Conservation (phyloP, 176 grass and related monocot genomes). For the Phoenix dactylifera region DNA sequence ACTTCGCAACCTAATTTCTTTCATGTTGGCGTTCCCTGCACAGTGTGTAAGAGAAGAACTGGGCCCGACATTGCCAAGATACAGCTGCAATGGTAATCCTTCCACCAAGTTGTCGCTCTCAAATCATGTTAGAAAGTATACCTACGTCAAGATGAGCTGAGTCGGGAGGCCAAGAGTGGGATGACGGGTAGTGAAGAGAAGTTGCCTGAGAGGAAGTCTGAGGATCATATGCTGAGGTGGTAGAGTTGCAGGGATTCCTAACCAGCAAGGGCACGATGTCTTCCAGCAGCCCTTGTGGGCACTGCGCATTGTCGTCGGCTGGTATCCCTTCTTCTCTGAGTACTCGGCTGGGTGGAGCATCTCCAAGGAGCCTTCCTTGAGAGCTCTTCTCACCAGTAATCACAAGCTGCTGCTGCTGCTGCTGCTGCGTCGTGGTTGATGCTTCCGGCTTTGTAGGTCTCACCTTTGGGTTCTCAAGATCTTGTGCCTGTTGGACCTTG, state of each 20-base stretch:
- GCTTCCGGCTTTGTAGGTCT: neutral
- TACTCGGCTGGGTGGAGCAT: no score
- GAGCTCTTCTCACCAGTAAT: no score
- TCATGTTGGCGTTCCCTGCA: no score
- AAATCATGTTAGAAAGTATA: constrained; percentile 2
- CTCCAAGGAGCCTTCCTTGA: no score
- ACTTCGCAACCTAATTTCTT: no score
- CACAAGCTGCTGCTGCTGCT: neutral
- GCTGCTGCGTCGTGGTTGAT: neutral
- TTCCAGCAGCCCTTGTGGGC: constrained; percentile 8
- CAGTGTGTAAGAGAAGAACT: no score
- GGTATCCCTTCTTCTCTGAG: neutral
- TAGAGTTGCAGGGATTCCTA: constrained; percentile 3
- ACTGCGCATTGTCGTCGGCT: neutral
- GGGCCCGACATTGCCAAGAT: no score
- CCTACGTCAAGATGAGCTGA: neutral
- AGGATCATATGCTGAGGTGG: neutral
- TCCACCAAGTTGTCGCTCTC: neutral
- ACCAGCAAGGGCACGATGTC: constrained; percentile 10
- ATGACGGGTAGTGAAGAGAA: neutral
- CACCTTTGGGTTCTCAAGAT: neutral
- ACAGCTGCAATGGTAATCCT: no score
- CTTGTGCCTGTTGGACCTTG: neutral
- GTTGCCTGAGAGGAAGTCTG: neutral
- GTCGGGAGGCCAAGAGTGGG: neutral